phyloP scores from a whole-genome alignment of 2,329 filamentous ascomycete genomes.

The Emergomyces orientalis region DNA sequence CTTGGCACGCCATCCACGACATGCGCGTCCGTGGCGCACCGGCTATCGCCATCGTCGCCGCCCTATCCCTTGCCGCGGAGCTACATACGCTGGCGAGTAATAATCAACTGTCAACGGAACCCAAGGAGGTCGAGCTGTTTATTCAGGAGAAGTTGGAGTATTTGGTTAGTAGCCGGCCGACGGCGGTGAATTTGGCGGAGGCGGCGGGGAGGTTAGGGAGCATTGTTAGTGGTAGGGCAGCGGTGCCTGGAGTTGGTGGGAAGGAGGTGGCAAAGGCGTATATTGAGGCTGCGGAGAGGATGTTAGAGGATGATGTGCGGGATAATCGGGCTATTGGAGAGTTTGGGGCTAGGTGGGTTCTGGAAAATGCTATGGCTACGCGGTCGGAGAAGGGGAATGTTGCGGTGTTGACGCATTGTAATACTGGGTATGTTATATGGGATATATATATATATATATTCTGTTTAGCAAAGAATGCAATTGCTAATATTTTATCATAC shows the following conservation, averaged over 20 bases:
- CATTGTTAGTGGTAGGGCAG: constrained; percentile 44
- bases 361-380: constrained; percentile 45
- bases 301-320: constrained; percentile 74
- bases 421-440: constrained; percentile 61
- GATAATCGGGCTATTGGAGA: constrained; percentile 82
- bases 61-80: constrained; percentile 78
- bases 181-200: constrained; percentile 89
- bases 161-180: constrained; percentile 79
- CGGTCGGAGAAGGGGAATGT: constrained; percentile 46
- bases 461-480: not conserved
- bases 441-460: not conserved
- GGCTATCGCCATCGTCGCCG: constrained; percentile 96
- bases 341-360: constrained; percentile 75
- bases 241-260: constrained; percentile 27
- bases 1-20: constrained; percentile 56
- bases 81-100: constrained; percentile 43
- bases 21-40: constrained; percentile 68
- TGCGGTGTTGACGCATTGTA: constrained; percentile 94
- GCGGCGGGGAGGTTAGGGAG: constrained; percentile 71
- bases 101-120: constrained; percentile 38
- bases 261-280: constrained; percentile 57
- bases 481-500: constrained; percentile 5
- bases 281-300: constrained; percentile 70
- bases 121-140: constrained; percentile 56
- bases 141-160: constrained; percentile 74